A percentile compares a stretch with the other conserved stretches of the same genome.
Conservation (phyloP, 116 monocot genomes). For the Dioscorea cayenensis region DNA sequence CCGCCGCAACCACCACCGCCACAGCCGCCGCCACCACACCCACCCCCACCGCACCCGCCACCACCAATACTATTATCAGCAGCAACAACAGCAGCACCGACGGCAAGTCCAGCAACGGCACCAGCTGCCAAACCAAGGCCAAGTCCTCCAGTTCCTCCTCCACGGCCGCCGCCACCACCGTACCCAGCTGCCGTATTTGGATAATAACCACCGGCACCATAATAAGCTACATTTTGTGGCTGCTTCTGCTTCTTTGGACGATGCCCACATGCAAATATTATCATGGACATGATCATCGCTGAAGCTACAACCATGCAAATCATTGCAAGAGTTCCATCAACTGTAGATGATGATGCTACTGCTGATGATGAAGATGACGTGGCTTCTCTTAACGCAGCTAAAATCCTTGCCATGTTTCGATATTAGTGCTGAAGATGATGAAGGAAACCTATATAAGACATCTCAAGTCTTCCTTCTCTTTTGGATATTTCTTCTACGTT, state of each 20-base stretch:
- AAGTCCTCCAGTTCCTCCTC: neutral
- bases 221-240: neutral
- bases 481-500: too few species aligned
- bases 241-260: neutral
- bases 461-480: too few species aligned
- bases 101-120: slow-evolving; percentile 3
- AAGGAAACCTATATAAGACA: too few species aligned
- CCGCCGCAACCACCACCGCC: too few species aligned
- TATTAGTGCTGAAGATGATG: too few species aligned
- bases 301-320: slow-evolving; percentile 1
- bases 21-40: neutral
- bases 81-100: neutral
- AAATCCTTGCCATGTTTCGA: neutral
- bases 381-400: neutral
- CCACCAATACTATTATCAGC: neutral
- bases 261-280: slow-evolving; percentile 10
- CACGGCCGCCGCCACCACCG: neutral
- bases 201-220: neutral
- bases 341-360: neutral
- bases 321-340: neutral
- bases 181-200: neutral
- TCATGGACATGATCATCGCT: slow-evolving; percentile 6
- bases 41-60: slow-evolving; percentile 1
- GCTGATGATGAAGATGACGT: neutral
- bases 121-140: slow-evolving; percentile 1